Conservation (phyloP, 352 stramenopile genomes). For the Phytophthora europaea region DNA sequence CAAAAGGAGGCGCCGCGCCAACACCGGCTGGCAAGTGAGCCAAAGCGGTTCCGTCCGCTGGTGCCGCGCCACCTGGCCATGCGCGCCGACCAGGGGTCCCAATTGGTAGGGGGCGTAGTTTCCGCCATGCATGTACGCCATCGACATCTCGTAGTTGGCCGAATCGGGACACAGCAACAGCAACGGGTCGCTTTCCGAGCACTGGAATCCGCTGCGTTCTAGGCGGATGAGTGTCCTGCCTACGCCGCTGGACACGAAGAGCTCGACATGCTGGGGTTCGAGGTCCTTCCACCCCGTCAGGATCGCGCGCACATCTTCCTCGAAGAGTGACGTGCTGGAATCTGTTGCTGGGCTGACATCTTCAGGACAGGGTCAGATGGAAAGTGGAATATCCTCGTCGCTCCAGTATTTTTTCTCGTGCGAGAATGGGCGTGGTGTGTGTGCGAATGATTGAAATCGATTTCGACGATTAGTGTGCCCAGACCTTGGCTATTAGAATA, state of each 20-base stretch:
- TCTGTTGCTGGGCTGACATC: too few relatives aligned
- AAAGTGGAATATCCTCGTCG: too few relatives aligned
- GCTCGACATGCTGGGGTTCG: background rate
- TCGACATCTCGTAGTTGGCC: background rate
- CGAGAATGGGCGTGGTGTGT: too few relatives aligned
- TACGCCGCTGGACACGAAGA: background rate
- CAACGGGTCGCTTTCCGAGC: background rate
- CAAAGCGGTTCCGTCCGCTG: background rate
- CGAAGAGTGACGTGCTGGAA: too few relatives aligned
- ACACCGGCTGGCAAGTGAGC: background rate
- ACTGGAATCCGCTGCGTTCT: conserved; percentile 4
- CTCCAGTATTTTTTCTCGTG: too few relatives aligned
- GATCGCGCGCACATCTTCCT: background rate
- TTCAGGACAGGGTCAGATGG: too few relatives aligned
- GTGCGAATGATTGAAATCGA: too few relatives aligned
- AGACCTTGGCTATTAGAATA: too few relatives aligned
- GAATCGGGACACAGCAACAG: background rate
- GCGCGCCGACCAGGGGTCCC: background rate
- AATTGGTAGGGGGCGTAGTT: background rate
- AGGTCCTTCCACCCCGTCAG: conserved; percentile 1
- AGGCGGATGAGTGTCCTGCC: conserved; percentile 6
- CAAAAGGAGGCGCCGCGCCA: background rate
- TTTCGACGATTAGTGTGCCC: too few relatives aligned
- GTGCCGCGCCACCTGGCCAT: background rate
- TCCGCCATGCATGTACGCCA: background rate